Conservation (phyloP, 2,329 filamentous ascomycete species). For the Phialophora verrucosa region DNA sequence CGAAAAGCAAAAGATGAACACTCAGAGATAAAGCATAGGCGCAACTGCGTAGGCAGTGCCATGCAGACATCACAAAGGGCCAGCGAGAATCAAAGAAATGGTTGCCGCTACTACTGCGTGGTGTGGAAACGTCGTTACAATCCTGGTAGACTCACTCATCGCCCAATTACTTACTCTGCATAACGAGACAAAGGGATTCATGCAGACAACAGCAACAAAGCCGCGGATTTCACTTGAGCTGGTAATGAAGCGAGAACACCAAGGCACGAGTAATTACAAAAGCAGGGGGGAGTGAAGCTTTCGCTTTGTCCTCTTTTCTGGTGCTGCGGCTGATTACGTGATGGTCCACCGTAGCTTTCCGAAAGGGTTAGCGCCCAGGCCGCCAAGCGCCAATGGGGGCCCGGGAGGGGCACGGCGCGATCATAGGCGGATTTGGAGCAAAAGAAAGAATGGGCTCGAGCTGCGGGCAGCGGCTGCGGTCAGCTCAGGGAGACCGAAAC, state of each 20-base stretch:
- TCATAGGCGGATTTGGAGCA: not conserved
- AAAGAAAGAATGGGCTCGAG: not conserved
- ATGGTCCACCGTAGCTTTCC: conserved; percentile 18
- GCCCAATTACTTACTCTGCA: not conserved
- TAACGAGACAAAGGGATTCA: not conserved
- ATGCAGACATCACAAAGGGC: not conserved
- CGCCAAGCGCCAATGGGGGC: conserved; percentile 4
- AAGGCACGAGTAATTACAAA: not conserved
- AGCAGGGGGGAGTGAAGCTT: not conserved
- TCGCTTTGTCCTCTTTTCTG: not conserved
- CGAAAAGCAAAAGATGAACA: not conserved
- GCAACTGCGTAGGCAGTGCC: not conserved
- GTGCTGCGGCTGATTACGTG: conserved; percentile 10
- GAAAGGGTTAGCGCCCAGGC: conserved; percentile 9
- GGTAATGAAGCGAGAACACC: not conserved
- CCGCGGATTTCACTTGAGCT: not conserved
- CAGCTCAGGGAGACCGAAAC: conserved; percentile 22
- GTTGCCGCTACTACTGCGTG: not conserved
- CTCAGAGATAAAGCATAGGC: not conserved
- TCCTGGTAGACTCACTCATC: not conserved
- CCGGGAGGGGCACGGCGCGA: not conserved
- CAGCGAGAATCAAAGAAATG: not conserved
- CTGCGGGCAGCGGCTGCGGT: conserved; percentile 15
- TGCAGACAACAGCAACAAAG: not conserved
- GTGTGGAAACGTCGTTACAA: not conserved